These are phyloP conservation scores for Candida endomychidarum DNA, from an alignment of 805 yeast species.

Conservation along the genomic window DNA sequence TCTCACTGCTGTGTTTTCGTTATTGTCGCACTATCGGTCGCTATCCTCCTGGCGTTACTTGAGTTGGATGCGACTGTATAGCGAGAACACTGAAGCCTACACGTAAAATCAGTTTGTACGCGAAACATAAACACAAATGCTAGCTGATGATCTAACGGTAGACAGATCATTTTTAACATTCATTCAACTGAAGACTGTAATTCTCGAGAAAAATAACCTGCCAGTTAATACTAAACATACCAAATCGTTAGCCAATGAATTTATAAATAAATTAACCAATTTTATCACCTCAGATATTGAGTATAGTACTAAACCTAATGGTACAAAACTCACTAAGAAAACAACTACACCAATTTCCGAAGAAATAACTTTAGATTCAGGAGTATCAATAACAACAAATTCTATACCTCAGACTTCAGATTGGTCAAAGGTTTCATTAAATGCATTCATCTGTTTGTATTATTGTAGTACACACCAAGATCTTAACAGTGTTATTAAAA, in stretches of 20 bases:
- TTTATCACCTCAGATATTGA: neutral
- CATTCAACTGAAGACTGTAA: neutral
- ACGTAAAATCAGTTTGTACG: too few relatives aligned
- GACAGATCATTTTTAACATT: neutral
- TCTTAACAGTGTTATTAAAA: conserved; percentile 18
- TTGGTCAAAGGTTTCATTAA: neutral
- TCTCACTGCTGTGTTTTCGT: too few relatives aligned
- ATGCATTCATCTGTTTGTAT: conserved; percentile 14
- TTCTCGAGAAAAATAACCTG: neutral
- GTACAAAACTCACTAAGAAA: too few relatives aligned
- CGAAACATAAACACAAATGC: conserved; percentile 4
- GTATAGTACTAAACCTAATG: too few relatives aligned
- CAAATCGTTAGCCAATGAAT: neutral
- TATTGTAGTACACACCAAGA: conserved; percentile 2
- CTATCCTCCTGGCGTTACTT: too few relatives aligned
- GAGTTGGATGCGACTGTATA: too few relatives aligned
- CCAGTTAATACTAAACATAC: neutral
- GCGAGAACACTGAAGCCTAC: too few relatives aligned
- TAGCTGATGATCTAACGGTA: conserved; percentile 1
- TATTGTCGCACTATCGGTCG: too few relatives aligned
- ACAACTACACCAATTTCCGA: neutral
- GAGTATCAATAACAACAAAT: neutral
- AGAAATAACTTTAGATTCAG: neutral
- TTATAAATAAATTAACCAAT: neutral
- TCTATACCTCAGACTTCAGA: neutral